These are phyloP conservation scores for Entoloma clypeatum DNA, from an alignment of 1,284 basidiomycete species.

Conservation along the genomic window DNA sequence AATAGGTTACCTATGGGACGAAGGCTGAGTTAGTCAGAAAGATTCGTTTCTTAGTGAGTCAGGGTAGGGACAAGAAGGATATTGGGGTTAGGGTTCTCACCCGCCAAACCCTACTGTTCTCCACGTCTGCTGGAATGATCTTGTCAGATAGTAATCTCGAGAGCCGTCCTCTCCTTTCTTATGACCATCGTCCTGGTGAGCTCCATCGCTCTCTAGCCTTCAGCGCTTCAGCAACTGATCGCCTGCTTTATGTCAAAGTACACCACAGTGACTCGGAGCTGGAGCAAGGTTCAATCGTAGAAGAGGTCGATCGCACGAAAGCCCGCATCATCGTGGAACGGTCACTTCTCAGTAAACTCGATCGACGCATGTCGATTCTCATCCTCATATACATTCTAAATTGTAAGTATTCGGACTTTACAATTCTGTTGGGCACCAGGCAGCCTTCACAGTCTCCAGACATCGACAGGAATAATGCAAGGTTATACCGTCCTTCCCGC, in stretches of 20 bases:
- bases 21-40: conserved; percentile 13
- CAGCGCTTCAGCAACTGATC: conserved; percentile 5
- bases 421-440: neutral
- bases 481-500: conserved; percentile 33
- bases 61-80: conserved; percentile 45
- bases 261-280: neutral
- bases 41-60: conserved; percentile 12
- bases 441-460: conserved; percentile 24
- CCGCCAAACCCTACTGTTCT: no score
- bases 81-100: no score
- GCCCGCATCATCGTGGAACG: conserved; percentile 40
- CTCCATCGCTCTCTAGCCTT: neutral
- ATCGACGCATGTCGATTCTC: conserved; percentile 46
- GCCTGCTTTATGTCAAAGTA: neutral
- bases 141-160: conserved; percentile 9
- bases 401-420: conserved; percentile 33
- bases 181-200: conserved; percentile 6
- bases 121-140: neutral
- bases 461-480: conserved; percentile 68
- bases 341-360: conserved; percentile 46
- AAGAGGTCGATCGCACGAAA: conserved; percentile 44
- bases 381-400: conserved; percentile 55
- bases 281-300: conserved; percentile 24
- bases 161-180: conserved; percentile 16
- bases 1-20: conserved; percentile 59